Base-by-base conservation (phyloP, 1,284 basidiomycete species). In the Heterobasidion occidentale region DNA sequence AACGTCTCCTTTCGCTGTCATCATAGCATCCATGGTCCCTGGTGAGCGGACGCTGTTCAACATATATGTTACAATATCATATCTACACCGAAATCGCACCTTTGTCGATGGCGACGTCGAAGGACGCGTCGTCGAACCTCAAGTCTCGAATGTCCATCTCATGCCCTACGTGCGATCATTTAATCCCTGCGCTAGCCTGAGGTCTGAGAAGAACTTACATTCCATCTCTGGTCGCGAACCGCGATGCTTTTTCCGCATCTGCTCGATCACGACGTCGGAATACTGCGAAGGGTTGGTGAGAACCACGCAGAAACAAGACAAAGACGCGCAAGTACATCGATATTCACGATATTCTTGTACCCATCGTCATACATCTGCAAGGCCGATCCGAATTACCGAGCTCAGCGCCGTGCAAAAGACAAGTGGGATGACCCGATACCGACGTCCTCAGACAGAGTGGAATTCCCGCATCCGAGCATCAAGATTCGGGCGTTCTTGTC, bases 11-110 rank as follows among this genome's bases (percentile, higher is more conserved):
- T 92, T 92, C 0, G 81, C 79, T 0, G 92, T 89, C 81, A 95
- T 84, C 88, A 97, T 91, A 0, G 93, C 92, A 68, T 95, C 94
- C 92, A 96, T 94, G 0, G 92, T 95, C 59, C 84, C 84, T 85
- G 5, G 11, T 9, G 1, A 27, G 12, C n/a, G n/a, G 6, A 47
- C 17, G 52, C 36, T 47, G n/a, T 34, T 12, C 53, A 12, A 46
- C 19, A 5, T 7, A 7, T 15, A 17, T 12, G 14, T n/a, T 8
- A 15, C 14, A 46, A 35, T 36, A 44, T 46, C 20, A 17, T 7
- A 8, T 12, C 5, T 38, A 20, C 20, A 15, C 36, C 14, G 6
- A 44, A 8, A 36, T 59, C 61, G 17, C 58, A 79, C 90, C 92
- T 80, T 96, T 97, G 72, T 97, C 94, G 51, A 97, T 88, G 0